Conservation (phyloP, 305 asterid genomes). For the Euphrasia arctica region DNA sequence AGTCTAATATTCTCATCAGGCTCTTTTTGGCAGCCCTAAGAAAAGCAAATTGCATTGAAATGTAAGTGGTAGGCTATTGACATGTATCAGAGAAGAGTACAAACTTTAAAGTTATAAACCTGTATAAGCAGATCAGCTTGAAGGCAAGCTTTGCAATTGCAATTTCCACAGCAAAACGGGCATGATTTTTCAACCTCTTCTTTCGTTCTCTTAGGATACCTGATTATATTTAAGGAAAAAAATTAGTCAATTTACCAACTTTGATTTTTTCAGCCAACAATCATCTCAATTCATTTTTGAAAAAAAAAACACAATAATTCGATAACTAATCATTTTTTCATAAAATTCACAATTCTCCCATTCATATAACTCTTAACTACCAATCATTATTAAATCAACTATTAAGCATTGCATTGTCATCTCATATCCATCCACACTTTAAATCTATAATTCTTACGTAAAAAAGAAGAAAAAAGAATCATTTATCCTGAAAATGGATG, state of each 20-base stretch:
- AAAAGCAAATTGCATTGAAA: constrained; percentile 18
- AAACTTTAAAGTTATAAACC: not conserved
- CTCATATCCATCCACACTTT: no score
- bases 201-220: constrained; percentile 66
- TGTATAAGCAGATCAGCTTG: constrained; percentile 31
- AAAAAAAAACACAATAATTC: no score
- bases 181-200: constrained; percentile 49
- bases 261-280: no score
- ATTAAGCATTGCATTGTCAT: no score
- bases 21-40: constrained; percentile 40
- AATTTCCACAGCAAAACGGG: constrained; percentile 71
- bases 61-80: constrained; percentile 1
- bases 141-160: constrained; percentile 80
- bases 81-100: not conserved
- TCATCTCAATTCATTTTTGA: no score
- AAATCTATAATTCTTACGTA: no score
- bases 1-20: constrained; percentile 38
- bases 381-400: constrained; percentile 34
- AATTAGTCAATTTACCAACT: no score
- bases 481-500: no score
- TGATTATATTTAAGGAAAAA: constrained; percentile 4
- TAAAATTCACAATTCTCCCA: no score
- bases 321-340: not conserved
- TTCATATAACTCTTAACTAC: not conserved
- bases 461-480: no score